Evolutionary conservation across 2,329 filamentous ascomycete genomes (phyloP), one percentile per base, ranked within the genome.

Genomic region (Fusarium sp.): DNA sequence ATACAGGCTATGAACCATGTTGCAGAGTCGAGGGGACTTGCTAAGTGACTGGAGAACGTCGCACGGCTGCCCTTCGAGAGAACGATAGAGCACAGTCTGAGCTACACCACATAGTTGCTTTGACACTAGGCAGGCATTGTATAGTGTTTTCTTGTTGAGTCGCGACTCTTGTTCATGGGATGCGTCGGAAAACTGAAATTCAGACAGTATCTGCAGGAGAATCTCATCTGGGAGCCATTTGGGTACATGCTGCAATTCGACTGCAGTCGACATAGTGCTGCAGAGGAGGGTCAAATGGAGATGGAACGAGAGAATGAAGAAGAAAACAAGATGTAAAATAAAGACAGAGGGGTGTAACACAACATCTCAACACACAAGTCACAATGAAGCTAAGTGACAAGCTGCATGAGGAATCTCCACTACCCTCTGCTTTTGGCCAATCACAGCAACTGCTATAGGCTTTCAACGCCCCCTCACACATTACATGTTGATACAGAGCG

Each of bases 151-250:
- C 19, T 2, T 19, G 19, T 19, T 19, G 19, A n/a, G n/a, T n/a
- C n/a, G n/a, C n/a, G n/a, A n/a, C n/a, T n/a, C n/a, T n/a, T n/a
- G n/a, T n/a, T n/a, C n/a, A n/a, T n/a, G n/a, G n/a, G n/a, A n/a
- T n/a, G n/a, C n/a, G n/a, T n/a, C n/a, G n/a, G n/a, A n/a, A n/a
- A n/a, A n/a, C n/a, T n/a, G n/a, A n/a, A n/a, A n/a, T n/a, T n/a
- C n/a, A n/a, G n/a, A n/a, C n/a, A n/a, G n/a, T 2, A 54, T 54
- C 11, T n/a, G 31, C 6, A 46, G 44, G 15, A 54, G 19, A 14
- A 46, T n/a, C 26, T 54, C 51, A 10, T 54, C 40, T 5, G 51
- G 51, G 22, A 54, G 51, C 51, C 51, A 46, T 34, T 17, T 13
- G 7, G 19, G 19, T 24, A 19, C 9, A 21, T 22, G n/a, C 9